phyloP scores from a whole-genome alignment of 2,329 filamentous ascomycete genomes.

The Cercospora brassicicola region DNA sequence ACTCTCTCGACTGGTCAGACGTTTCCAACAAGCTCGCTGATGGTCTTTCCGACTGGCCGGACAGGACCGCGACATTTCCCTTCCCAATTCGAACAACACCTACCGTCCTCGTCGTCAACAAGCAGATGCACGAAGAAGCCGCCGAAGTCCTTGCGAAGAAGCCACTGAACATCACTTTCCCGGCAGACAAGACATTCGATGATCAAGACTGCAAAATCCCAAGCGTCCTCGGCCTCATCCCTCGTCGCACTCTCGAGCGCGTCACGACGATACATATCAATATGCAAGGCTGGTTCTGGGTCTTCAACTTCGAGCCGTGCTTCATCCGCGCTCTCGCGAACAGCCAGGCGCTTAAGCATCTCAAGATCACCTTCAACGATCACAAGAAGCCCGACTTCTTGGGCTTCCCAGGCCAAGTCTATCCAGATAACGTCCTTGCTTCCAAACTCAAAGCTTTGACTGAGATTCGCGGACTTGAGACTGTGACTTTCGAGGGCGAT shows the following conservation, averaged over 20 bases:
- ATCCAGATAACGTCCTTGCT: slow-evolving; percentile 33
- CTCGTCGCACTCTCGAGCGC: slow-evolving; percentile 23
- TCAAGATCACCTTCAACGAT: slow-evolving; percentile 30
- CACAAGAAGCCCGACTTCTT: slow-evolving; percentile 24
- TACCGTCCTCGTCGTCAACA: slow-evolving; percentile 39
- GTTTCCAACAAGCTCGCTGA: slow-evolving; percentile 20
- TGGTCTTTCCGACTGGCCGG: slow-evolving; percentile 24
- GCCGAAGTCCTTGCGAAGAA: slow-evolving; percentile 33
- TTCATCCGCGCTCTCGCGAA: slow-evolving; percentile 22
- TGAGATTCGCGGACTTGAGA: slow-evolving; percentile 27
- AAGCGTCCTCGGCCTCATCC: slow-evolving; percentile 30
- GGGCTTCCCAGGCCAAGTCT: slow-evolving; percentile 13
- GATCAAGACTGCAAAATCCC: slow-evolving; percentile 15
- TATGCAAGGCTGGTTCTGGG: slow-evolving; percentile 34
- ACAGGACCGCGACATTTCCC: slow-evolving; percentile 11
- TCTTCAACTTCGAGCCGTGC: slow-evolving; percentile 26
- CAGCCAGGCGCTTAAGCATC: slow-evolving; percentile 18
- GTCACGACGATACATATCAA: slow-evolving; percentile 29
- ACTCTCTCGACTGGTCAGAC: slow-evolving; percentile 30
- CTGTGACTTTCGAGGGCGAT: slow-evolving; percentile 31
- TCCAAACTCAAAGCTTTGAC: slow-evolving; percentile 24
- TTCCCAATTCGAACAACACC: slow-evolving; percentile 32
- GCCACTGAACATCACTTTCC: slow-evolving; percentile 31
- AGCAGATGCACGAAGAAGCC: slow-evolving; percentile 38
- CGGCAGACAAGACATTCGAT: slow-evolving; percentile 16